Percentiles rank a stretch among this genome's conserved stretches.
phyloP scores from a whole-genome alignment of 1,284 basidiomycete species.

The Spongiforma sp. region DNA sequence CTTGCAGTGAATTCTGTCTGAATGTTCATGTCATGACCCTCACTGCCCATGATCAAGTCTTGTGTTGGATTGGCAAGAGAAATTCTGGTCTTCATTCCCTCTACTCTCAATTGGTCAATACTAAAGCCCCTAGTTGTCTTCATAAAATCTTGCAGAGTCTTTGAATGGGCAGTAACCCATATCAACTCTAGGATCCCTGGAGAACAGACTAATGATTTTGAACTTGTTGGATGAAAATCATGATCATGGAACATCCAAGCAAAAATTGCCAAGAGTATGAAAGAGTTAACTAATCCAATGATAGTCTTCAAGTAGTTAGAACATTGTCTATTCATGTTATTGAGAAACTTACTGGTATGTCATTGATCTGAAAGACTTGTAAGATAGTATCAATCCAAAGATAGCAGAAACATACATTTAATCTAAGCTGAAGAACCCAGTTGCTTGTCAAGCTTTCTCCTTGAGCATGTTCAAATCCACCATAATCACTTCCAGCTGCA shows the following conservation, averaged over 20 bases:
- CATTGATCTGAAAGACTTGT: conserved; percentile 4
- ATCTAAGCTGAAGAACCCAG: conserved; percentile 4
- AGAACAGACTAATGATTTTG: neutral
- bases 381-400: neutral
- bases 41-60: too few relatives aligned
- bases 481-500: conserved; percentile 1
- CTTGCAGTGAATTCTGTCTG: neutral
- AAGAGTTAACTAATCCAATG: conserved; percentile 10
- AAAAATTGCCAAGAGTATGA: neutral
- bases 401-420: conserved; percentile 16
- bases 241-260: conserved; percentile 5
- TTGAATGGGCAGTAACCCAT: neutral
- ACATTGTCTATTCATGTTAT: neutral
- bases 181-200: neutral
- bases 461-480: conserved; percentile 8
- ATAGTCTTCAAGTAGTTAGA: neutral
- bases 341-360: neutral
- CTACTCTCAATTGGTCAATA: conserved; percentile 5
- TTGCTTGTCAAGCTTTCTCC: conserved; percentile 1
- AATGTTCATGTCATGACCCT: neutral
- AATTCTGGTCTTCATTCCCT: conserved; percentile 3
- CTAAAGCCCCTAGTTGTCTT: neutral
- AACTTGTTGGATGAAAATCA: neutral
- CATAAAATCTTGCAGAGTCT: neutral
- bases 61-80: conserved; percentile 3